These are phyloP conservation scores for Colletotrichum sp. DNA, from an alignment of 2,329 filamentous ascomycete species.

Conservation along the genomic window DNA sequence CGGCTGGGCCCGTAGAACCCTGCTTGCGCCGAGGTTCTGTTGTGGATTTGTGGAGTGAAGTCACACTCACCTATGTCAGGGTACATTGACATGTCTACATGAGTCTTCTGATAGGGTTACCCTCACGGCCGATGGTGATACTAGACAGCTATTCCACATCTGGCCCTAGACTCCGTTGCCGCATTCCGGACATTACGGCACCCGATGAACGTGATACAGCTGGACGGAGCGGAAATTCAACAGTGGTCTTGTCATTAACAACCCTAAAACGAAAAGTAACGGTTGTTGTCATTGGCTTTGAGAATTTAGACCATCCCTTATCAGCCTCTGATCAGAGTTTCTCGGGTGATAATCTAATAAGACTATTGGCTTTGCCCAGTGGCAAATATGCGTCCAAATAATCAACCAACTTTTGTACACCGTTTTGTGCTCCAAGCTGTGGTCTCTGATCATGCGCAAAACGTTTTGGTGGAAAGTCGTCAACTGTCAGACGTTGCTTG, in stretches of 20 bases:
- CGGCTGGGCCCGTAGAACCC: background rate
- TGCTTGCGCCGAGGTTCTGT: background rate
- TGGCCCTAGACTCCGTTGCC: background rate
- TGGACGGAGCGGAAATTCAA: fast-evolving
- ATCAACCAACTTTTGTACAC: fast-evolving
- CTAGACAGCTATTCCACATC: background rate
- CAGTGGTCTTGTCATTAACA: no score
- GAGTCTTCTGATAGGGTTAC: background rate
- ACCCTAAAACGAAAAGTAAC: fast-evolving
- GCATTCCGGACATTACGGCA: background rate
- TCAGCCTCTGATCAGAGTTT: no score
- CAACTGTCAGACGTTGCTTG: no score
- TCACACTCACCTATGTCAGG: fast-evolving
- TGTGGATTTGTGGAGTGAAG: background rate
- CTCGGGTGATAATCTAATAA: no score
- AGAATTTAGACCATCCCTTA: fast-evolving
- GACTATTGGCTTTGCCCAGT: no score
- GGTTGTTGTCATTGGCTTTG: no score
- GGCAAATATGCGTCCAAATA: no score
- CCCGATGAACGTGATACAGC: no score
- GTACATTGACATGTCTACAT: background rate
- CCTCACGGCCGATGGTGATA: background rate
- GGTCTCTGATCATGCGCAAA: no score
- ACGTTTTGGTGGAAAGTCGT: fast-evolving
- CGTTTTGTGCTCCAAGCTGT: no score